A percentile compares a stretch with the other conserved stretches of the same genome.
phyloP scores from a whole-genome alignment of 148 eudicot species.

The Spergularia bocconei region DNA sequence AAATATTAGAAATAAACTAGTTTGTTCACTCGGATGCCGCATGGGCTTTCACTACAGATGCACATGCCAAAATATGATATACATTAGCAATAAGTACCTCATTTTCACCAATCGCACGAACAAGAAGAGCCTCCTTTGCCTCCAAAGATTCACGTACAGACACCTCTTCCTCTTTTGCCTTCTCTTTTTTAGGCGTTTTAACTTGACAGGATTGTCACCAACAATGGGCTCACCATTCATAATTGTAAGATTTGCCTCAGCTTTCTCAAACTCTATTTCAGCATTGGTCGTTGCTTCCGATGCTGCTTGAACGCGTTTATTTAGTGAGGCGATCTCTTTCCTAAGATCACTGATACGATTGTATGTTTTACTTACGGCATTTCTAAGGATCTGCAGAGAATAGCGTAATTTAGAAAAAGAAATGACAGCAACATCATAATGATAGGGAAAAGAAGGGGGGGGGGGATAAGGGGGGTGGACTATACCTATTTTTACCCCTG shows the following conservation, averaged over 20 bases:
- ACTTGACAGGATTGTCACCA: conserved; percentile 77
- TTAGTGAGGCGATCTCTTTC: conserved; percentile 64
- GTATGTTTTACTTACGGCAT: conserved; percentile 87
- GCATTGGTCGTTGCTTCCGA: conserved; percentile 60
- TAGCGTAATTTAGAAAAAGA: not conserved
- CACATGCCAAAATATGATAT: not conserved
- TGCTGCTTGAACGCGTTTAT: conserved; percentile 60
- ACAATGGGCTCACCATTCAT: conserved; percentile 95
- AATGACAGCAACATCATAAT: not conserved
- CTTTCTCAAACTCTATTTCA: conserved; percentile 61
- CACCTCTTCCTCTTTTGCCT: conserved; percentile 64
- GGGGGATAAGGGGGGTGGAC: no score
- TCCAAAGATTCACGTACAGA: conserved; percentile 74
- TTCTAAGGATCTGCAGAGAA: conserved; percentile 64
- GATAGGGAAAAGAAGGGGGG: no score
- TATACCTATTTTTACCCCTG: no score
- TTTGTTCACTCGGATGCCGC: not conserved
- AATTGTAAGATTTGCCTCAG: conserved; percentile 72
- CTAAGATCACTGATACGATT: conserved; percentile 88
- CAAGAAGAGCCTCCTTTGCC: conserved; percentile 90
- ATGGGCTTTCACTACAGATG: not conserved
- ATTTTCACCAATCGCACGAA: conserved; percentile 81
- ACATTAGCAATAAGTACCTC: conserved; percentile 47
- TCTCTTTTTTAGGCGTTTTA: conserved; percentile 78
- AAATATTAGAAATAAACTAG: not conserved